Percentiles rank a stretch among this genome's conserved stretches.
Evolutionary conservation across 805 yeast genomes (phyloP).

Genomic region (Yamadazyma takamatsuzukensis): DNA sequence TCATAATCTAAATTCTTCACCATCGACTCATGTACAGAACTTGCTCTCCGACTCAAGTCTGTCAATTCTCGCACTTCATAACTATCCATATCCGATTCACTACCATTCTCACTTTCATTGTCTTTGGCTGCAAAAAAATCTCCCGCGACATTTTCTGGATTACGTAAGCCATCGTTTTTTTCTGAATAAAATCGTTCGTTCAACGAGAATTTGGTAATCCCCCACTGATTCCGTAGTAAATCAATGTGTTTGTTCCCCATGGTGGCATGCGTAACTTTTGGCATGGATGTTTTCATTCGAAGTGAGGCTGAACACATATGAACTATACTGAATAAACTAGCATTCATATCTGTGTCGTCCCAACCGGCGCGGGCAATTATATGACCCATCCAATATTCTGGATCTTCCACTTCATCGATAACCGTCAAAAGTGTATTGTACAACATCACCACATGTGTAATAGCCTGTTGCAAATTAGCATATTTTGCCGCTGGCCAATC

Average conservation of each 20-base stretch:
- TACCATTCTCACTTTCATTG: not conserved
- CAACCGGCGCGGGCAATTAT: constrained; percentile 28
- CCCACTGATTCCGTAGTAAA: constrained; percentile 25
- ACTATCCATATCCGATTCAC: not conserved
- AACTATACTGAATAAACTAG: constrained; percentile 25
- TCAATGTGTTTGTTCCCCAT: constrained; percentile 28
- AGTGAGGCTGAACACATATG: constrained; percentile 30
- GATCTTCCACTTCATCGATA: constrained; percentile 23
- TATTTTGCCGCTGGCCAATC: constrained; percentile 29
- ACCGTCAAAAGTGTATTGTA: constrained; percentile 20
- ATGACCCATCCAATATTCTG: constrained; percentile 24
- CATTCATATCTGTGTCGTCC: constrained; percentile 23
- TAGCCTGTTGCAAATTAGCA: constrained; percentile 15
- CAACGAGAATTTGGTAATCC: constrained; percentile 17
- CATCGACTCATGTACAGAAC: constrained; percentile 13
- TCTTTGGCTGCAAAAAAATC: too few species aligned
- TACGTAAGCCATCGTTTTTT: not conserved
- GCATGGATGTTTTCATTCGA: constrained; percentile 21
- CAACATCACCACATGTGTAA: constrained; percentile 24
- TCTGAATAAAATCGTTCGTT: constrained; percentile 21
- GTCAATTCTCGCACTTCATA: not conserved
- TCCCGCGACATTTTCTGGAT: constrained; percentile 2
- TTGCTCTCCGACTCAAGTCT: not conserved
- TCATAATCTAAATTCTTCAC: constrained; percentile 20
- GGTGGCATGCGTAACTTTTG: constrained; percentile 29